phyloP scores from a whole-genome alignment of 192 early-diverging fungal species.

The Coemansia sp. region DNA sequence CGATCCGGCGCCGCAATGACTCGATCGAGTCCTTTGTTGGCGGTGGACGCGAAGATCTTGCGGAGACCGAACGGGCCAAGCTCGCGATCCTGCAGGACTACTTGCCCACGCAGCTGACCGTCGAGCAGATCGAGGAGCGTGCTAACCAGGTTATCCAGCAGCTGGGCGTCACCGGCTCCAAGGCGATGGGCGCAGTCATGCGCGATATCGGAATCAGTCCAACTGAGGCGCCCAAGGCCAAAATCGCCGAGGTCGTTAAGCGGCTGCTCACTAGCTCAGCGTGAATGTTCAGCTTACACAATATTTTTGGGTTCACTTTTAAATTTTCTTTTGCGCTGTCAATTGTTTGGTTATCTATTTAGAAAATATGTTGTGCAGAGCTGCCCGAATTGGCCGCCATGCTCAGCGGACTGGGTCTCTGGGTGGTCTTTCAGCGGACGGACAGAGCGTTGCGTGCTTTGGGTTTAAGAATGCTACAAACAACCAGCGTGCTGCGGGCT shows the following conservation, averaged over 20 bases:
- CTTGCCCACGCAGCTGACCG: slow-evolving; percentile 75
- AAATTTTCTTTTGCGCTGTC: not conserved
- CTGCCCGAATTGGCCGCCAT: slow-evolving; percentile 1
- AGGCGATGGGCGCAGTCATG: slow-evolving; percentile 87
- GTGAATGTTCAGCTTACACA: not conserved
- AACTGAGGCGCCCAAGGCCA: slow-evolving; percentile 70
- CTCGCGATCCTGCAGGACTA: slow-evolving; percentile 65
- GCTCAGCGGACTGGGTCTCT: not conserved
- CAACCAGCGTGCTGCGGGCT: not conserved
- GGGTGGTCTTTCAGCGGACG: not conserved
- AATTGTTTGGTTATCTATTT: not conserved
- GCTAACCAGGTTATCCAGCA: slow-evolving; percentile 54
- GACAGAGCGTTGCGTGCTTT: not conserved
- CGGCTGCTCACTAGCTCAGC: slow-evolving; percentile 50
- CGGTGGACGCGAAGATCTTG: slow-evolving; percentile 72
- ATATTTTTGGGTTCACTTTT: not conserved
- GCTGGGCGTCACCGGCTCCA: slow-evolving; percentile 54
- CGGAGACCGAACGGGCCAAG: slow-evolving; percentile 66
- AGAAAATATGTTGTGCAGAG: not conserved
- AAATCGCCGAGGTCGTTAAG: slow-evolving; percentile 75
- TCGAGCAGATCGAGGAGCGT: slow-evolving; percentile 66
- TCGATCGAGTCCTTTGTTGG: slow-evolving; percentile 64
- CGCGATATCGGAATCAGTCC: slow-evolving; percentile 69
- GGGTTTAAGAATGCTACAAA: slow-evolving; percentile 11
- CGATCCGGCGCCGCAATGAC: slow-evolving; percentile 80